Conservation (phyloP, 129 eudicot genomes). For the Tagetes patula region DNA sequence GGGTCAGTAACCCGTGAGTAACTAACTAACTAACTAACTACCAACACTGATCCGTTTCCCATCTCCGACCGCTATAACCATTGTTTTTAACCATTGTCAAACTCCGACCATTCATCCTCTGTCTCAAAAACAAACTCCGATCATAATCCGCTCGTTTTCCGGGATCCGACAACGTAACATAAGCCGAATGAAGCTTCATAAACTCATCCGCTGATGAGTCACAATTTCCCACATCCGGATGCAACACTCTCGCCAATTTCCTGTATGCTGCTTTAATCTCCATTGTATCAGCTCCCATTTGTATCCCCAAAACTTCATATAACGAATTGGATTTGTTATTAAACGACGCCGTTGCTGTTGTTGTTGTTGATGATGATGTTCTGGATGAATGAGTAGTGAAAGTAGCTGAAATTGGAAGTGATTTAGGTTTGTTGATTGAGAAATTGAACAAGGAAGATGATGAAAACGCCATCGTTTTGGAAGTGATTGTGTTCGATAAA, state of each 20-base stretch:
- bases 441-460: conserved; percentile 22
- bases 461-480: conserved; percentile 25
- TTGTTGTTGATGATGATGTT: too few species aligned
- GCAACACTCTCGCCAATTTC: conserved; percentile 39
- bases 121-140: conserved; percentile 28
- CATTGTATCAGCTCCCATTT: conserved; percentile 34
- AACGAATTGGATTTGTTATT: neutral
- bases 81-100: conserved; percentile 22
- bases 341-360: too few species aligned
- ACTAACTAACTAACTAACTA: conserved; percentile 5
- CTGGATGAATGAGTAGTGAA: neutral
- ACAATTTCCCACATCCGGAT: conserved; percentile 37
- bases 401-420: conserved; percentile 14
- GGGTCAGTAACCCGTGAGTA: too few species aligned
- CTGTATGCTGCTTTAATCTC: conserved; percentile 52
- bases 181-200: conserved; percentile 39
- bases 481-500: too few species aligned
- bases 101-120: conserved; percentile 8
- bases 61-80: conserved; percentile 40
- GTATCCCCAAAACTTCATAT: conserved; percentile 41
- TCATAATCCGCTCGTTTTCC: conserved; percentile 40
- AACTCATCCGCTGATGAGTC: conserved; percentile 43
- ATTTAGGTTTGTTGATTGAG: conserved; percentile 12
- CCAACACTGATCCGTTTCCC: conserved; percentile 58
- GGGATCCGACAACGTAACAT: conserved; percentile 38